Evolutionary conservation across 441 rosid genomes (phyloP), one percentile per base, ranked within the genome.

Genomic region (California macrophylla): DNA sequence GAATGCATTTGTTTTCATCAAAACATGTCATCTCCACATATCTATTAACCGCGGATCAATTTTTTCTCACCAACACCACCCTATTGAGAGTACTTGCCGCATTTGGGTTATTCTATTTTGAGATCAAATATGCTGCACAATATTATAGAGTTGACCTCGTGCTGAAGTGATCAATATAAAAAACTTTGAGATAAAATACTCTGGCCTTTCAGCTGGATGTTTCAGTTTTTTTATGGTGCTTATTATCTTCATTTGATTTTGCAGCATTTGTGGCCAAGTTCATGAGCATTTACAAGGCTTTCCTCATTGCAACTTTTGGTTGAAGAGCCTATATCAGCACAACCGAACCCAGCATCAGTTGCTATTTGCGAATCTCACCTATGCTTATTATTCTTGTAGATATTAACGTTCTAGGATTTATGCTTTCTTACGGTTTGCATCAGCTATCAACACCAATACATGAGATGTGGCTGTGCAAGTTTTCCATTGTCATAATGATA

Each of bases 201-300:
- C 16, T 12, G 16, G 4, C 4, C 5, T 42, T 42, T 42, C 18
- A 20, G 18, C 60, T 52, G 0, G 20, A n/a, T 16, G 56, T 7
- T 47, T 47, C 56, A 38, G 6, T 2, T 54, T 47, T 32, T 10
- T 60, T 26, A 69, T 10, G 21, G 23, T 16, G 18, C 24, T n/a
- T 16, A 30, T 0, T 16, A 54, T 66, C 47, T 66, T 68, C 71
- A 66, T 6, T 38, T 12, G 29, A 60, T 66, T 50, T 40, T 82
- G 85, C 89, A 89, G 95, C 95, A 65, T 89, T 91, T 80, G 83
- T 89, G 70, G 95, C 97, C 75, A 91, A 91, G 86, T 91, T 91
- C 82, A 87, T 91, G 97, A 89, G 97, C 83, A 75, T 86, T 62
- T 91, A 91, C 50, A 91, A 89, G 74, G 88, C 82, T 67, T 91